Evolutionary conservation across 2,329 filamentous ascomycete species (phyloP).

Genomic region (Pseudogymnoascus sp.): DNA sequence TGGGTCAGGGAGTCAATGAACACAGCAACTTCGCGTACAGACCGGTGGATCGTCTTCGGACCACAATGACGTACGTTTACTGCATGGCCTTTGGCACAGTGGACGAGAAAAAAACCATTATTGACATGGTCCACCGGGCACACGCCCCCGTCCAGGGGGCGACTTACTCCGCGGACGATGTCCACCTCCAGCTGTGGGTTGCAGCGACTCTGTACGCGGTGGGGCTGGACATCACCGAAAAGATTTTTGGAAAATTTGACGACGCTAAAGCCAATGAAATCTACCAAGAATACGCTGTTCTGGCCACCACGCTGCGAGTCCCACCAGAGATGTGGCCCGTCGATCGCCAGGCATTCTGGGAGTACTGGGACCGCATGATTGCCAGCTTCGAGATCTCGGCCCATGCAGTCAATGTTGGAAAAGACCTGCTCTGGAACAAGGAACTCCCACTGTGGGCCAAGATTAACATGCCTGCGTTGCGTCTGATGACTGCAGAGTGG

Average conservation of each 20-base stretch:
- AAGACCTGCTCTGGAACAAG: constrained; percentile 23
- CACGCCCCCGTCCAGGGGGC: constrained; percentile 29
- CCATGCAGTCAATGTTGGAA: constrained; percentile 24
- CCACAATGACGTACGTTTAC: constrained; percentile 35
- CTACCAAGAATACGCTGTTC: constrained; percentile 26
- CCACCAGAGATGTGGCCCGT: constrained; percentile 27
- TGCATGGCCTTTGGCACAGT: constrained; percentile 32
- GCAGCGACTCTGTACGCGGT: constrained; percentile 35
- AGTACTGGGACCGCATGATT: constrained; percentile 27
- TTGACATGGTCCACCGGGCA: constrained; percentile 31
- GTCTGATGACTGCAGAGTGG: constrained; percentile 20
- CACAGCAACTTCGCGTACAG: constrained; percentile 35
- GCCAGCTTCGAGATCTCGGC: constrained; percentile 23
- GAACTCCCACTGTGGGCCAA: constrained; percentile 21
- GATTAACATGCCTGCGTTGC: constrained; percentile 19
- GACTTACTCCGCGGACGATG: constrained; percentile 32
- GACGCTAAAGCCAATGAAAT: constrained; percentile 22
- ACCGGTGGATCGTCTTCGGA: constrained; percentile 31
- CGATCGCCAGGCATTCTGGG: constrained; percentile 23
- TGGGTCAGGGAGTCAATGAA: constrained; percentile 31
- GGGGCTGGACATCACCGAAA: constrained; percentile 30
- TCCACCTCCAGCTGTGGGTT: constrained; percentile 34
- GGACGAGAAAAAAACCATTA: constrained; percentile 30
- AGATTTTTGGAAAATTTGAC: constrained; percentile 30
- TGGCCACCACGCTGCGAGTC: constrained; percentile 27